Evolutionary conservation across 768 basidiomycete genomes (phyloP), one percentile per base, ranked within the genome.

Genomic region (Kwoniella europaea): DNA sequence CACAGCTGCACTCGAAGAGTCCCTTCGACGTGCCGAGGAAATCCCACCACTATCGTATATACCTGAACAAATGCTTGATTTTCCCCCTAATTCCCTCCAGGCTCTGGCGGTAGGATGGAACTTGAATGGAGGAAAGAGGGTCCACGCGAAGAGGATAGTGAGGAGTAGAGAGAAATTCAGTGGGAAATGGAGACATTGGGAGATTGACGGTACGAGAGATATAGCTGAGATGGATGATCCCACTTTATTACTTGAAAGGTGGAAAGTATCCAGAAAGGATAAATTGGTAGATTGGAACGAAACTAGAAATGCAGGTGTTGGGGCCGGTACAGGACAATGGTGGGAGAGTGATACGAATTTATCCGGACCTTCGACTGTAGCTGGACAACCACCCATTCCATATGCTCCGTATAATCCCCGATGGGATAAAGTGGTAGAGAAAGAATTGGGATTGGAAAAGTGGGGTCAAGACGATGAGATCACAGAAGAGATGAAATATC

Each of bases 101-200:
- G 79, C 79, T 12, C 57, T 73, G 3, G 76, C 79, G 2, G 79
- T 83, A 5, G 82, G 80, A 12, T 83, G 76, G 76, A 77, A 79
- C 50, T 24, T 78, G 24, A 80, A 75, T 13, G 82, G 82, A 10
- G 82, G 82, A 1, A 75, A 72, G 58, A 58, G 76, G 22, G 65
- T 78, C 3, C 75, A 79, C 20, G 67, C 76, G 10, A 77, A 77
- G 52, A 73, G 78, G 22, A 63, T 80, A n/a, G 69, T 79, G 0
- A 56, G 80, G 22, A 74, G 72, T 16, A 61, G 80, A 35, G 82
- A 83, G 63, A 79, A 75, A 46, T 83, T 82, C 68, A 63, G 59
- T 52, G 82, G 82, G 7, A 78, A 79, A 70, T 83, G 82, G 82
- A 56, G 82, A 65, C 74, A 82, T 50, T 81, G 79, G 76, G 75